Conservation (phyloP, 202 grass and related monocot genomes). For the Hordeum pubiflorum region DNA sequence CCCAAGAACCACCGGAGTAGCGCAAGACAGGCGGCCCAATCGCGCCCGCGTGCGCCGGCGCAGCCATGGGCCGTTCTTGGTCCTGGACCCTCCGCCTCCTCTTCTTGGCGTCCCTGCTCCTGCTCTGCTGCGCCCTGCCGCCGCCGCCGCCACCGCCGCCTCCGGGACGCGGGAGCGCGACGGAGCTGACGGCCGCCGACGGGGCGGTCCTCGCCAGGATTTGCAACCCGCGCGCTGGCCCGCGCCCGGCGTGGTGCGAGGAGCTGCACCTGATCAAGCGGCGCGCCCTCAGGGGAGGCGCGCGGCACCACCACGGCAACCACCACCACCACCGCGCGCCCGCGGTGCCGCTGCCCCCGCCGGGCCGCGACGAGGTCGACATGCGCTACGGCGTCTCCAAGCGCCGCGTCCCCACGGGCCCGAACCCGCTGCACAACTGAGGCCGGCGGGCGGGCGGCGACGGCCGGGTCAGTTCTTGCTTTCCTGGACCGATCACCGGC, state of each 20-base stretch:
- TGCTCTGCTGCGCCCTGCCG: slow-evolving; percentile 16
- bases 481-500: slow-evolving; percentile 14
- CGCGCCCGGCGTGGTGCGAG: slow-evolving; percentile 41
- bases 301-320: neutral
- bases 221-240: slow-evolving; percentile 16
- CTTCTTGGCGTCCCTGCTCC: slow-evolving; percentile 36
- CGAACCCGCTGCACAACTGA: slow-evolving; percentile 94
- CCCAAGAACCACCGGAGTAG: slow-evolving; percentile 1
- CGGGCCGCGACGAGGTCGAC: slow-evolving; percentile 53
- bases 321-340: neutral
- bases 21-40: neutral
- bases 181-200: slow-evolving; percentile 14
- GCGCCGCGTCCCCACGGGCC: slow-evolving; percentile 74
- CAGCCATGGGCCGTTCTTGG: slow-evolving; percentile 40
- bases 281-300: neutral
- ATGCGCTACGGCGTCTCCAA: slow-evolving; percentile 64
- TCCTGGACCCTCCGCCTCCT: slow-evolving; percentile 16
- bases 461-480: slow-evolving; percentile 31
- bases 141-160: neutral
- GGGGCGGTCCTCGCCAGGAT: slow-evolving; percentile 9
- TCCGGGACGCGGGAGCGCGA: neutral
- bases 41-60: neutral
- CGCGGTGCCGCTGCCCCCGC: slow-evolving; percentile 26
- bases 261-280: slow-evolving; percentile 25
- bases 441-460: neutral